Evolutionary conservation across 345 rosid genomes (phyloP).

Genomic region (Euphorbia tirucalli): DNA sequence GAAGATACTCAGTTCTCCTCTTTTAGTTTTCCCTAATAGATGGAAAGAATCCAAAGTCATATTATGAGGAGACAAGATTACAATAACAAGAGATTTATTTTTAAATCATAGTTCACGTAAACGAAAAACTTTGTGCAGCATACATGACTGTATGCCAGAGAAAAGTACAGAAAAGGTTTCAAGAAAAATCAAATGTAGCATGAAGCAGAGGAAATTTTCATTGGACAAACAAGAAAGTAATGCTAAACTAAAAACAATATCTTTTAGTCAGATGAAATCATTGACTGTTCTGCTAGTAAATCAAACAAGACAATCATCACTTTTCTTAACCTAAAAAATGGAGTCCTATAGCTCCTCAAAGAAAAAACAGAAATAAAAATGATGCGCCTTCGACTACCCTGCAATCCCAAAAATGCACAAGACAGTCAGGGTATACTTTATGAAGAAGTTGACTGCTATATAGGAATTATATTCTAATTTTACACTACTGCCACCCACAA

Average conservation of each 20-base stretch:
- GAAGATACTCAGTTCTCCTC: conserved; percentile 84
- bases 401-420: too few relatives aligned
- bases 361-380: too few relatives aligned
- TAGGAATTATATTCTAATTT: too few relatives aligned
- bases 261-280: neutral
- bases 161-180: neutral
- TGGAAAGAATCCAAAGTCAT: neutral
- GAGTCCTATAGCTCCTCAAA: too few relatives aligned
- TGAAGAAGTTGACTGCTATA: too few relatives aligned
- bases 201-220: neutral
- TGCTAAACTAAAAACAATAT: neutral
- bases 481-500: too few relatives aligned
- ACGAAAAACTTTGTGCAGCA: neutral
- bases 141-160: neutral
- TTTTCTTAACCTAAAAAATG: too few relatives aligned
- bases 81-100: neutral
- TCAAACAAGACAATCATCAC: too few relatives aligned
- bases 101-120: neutral
- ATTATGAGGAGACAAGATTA: neutral
- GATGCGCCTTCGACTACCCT: too few relatives aligned
- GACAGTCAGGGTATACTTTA: too few relatives aligned
- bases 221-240: neutral
- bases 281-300: neutral
- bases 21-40: conserved; percentile 73
- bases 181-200: neutral